Evolutionary conservation across 2,329 filamentous ascomycete genomes (phyloP), one percentile per base, ranked within the genome.

Genomic region (Colletotrichum spaethianum): DNA sequence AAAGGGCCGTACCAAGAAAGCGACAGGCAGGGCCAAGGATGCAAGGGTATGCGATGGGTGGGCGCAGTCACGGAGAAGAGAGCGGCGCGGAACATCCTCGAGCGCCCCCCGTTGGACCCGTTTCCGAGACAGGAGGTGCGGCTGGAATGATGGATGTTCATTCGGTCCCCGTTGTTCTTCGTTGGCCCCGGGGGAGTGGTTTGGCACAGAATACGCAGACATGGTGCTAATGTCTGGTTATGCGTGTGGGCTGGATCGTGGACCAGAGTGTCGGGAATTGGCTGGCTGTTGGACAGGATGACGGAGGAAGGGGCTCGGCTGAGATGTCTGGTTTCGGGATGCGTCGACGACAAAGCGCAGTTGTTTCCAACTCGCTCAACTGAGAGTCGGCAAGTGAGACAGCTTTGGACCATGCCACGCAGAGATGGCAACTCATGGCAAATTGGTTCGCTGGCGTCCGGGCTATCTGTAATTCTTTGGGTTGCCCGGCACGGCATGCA

Each of bases 121-220:
- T 42, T 31, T 11, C 16, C 14, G 33, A 56, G 53, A 56, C 53
- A 56, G 18, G 53, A 56, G 53, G 31, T 36, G 63, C 62, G 31
- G 67, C 55, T 67, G 62, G 50, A n/a, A 48, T 36, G n/a, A 66
- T 46, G 44, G 56, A 42, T 44, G 55, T 40, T 36, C 44, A 40
- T 38, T 56, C 33, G 53, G n/a, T 36, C 5, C 28, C 52, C 33
- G 52, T 69, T 46, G 20, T 40, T n/a, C 16, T 61, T 23, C 18
- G 23, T 40, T 65, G 61, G 67, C 67, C 52, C 67, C 67, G 62
- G 44, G 53, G 67, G 53, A 46, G 28, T 61, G 67, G 67, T 70
- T 70, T 66, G 67, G 46, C 55, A 60, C 48, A 40, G 44, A 56
- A 55, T 52, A 60, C 44, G 55, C 44, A n/a, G 53, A 36, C 50